Conservation (phyloP, 2,329 filamentous ascomycete genomes). For the Incumbomyces lentus region DNA sequence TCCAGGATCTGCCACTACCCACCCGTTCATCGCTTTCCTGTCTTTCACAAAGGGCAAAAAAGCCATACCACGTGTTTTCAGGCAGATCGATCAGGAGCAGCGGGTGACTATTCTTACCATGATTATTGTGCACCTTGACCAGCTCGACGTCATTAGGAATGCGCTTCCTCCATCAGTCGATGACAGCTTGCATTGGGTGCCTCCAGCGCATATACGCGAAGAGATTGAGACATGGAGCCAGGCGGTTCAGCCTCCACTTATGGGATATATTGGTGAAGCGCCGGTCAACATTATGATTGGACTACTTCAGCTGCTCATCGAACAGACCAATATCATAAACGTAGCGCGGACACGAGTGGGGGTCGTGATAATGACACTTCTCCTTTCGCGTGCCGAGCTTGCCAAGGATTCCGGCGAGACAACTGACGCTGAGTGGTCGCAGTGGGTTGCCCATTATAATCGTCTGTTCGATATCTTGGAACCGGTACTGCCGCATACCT, state of each 20-base stretch:
- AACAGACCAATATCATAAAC: constrained; percentile 70
- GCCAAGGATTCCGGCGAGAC: constrained; percentile 70
- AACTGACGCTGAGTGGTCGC: constrained; percentile 62
- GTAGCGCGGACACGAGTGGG: constrained; percentile 81
- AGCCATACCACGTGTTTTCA: constrained; percentile 87
- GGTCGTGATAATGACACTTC: constrained; percentile 80
- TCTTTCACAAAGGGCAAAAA: constrained; percentile 95
- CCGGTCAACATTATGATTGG: constrained; percentile 85
- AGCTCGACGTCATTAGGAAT: constrained; percentile 59
- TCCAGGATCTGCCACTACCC: constrained; percentile 55
- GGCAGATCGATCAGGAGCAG: constrained; percentile 83
- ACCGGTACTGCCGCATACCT: constrained; percentile 70
- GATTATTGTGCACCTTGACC: constrained; percentile 86
- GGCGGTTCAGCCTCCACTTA: constrained; percentile 79
- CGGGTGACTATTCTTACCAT: constrained; percentile 88
- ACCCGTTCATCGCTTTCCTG: constrained; percentile 93
- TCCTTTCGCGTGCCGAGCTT: constrained; percentile 86
- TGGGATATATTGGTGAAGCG: constrained; percentile 83
- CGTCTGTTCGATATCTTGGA: constrained; percentile 79
- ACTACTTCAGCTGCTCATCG: constrained; percentile 72
- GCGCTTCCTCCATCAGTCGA: constrained; percentile 59
- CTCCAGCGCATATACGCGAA: constrained; percentile 71
- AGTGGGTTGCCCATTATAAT: constrained; percentile 78
- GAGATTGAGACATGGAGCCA: constrained; percentile 85
- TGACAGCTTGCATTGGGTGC: constrained; percentile 49